Evolutionary conservation across 1,139 yeast genomes (phyloP).

Genomic region (Chernovozyma aurita): DNA sequence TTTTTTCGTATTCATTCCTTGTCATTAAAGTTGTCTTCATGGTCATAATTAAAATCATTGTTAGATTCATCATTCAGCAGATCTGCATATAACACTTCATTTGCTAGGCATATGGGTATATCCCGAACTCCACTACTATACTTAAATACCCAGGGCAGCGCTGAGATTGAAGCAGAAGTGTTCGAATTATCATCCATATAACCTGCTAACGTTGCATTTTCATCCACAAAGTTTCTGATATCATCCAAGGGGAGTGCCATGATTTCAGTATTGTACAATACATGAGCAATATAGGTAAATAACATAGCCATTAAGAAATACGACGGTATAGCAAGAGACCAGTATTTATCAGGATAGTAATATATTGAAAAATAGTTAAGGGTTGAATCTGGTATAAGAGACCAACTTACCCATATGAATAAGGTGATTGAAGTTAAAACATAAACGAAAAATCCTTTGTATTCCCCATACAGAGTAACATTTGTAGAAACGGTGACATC

Average conservation of each 20-base stretch:
- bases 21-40: too few species aligned
- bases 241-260: constrained; percentile 58
- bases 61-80: background rate
- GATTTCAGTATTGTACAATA: constrained; percentile 69
- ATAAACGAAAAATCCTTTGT: constrained; percentile 76
- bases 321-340: constrained; percentile 77
- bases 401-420: constrained; percentile 62
- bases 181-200: constrained; percentile 6
- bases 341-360: constrained; percentile 82
- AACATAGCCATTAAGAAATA: constrained; percentile 66
- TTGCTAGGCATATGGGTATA: constrained; percentile 67
- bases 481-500: constrained; percentile 71
- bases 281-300: constrained; percentile 65
- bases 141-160: constrained; percentile 35
- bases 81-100: constrained; percentile 53
- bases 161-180: constrained; percentile 12
- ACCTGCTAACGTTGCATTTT: constrained; percentile 50
- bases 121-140: constrained; percentile 86
- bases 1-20: too few species aligned
- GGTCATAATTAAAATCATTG: too few species aligned
- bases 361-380: constrained; percentile 54
- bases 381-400: constrained; percentile 54
- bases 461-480: constrained; percentile 68
- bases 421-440: constrained; percentile 53
- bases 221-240: constrained; percentile 64